These are phyloP conservation scores for Bipolaris sorokiniana DNA, from an alignment of 2,329 filamentous ascomycete species.

Conservation along the genomic window DNA sequence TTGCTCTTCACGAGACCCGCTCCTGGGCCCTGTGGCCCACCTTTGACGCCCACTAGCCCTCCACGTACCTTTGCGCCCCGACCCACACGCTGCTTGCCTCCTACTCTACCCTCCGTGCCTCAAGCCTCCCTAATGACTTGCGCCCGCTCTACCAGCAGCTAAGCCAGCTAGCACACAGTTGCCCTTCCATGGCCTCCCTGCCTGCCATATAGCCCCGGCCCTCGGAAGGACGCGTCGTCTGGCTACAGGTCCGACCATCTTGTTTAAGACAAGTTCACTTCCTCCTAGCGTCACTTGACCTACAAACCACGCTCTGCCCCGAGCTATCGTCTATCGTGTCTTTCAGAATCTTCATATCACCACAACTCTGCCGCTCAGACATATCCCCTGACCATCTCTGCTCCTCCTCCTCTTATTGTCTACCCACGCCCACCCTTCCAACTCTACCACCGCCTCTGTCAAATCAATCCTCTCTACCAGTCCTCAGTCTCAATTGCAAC, in stretches of 20 bases:
- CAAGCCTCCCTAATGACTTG: conserved; percentile 17
- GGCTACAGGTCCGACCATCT: conserved; percentile 24
- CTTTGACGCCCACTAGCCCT: conserved; percentile 27
- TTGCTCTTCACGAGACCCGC: conserved; percentile 43
- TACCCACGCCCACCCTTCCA: conserved; percentile 13
- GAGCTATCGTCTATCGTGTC: conserved; percentile 16
- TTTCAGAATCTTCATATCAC: conserved; percentile 16
- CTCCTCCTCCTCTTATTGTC: conserved; percentile 13
- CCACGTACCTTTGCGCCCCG: conserved; percentile 30
- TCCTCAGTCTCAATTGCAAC: conserved; percentile 1
- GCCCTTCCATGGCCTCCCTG: conserved; percentile 25
- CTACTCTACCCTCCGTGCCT: conserved; percentile 21
- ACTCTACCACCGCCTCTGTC: neutral
- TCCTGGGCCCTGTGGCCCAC: conserved; percentile 28
- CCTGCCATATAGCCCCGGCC: conserved; percentile 25
- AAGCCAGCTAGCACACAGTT: conserved; percentile 26
- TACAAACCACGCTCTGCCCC: conserved; percentile 23
- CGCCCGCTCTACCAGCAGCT: conserved; percentile 23
- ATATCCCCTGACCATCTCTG: conserved; percentile 13
- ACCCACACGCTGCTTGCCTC: conserved; percentile 25
- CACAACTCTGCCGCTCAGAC: conserved; percentile 11
- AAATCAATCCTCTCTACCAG: neutral
- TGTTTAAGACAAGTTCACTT: conserved; percentile 30
- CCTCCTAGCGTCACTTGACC: conserved; percentile 40
- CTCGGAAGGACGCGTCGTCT: conserved; percentile 31